Evolutionary conservation across 108 stramenopile genomes (phyloP), one percentile per base, ranked within the genome.

Genomic region (Skeletonema tropicum): DNA sequence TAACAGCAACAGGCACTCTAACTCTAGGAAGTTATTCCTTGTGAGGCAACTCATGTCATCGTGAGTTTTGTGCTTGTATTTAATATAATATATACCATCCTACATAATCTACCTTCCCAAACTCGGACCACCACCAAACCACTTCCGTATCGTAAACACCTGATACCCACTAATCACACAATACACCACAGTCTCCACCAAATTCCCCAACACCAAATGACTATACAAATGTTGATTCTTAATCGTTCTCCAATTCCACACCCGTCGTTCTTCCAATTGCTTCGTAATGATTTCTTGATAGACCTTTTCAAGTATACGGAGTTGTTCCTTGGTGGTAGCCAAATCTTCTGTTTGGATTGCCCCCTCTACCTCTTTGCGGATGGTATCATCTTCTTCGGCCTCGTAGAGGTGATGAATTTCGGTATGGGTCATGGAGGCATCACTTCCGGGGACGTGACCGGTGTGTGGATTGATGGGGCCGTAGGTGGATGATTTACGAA

Each of bases 171-270:
- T 92, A 59, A 94, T 88, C 21, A 68, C 77, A 87, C 90, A 90
- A 67, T 90, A 94, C 30, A 90, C 45, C 6, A 91, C 49, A 6
- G 94, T 94, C 68, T 94, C 89, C 30, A 92, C 42, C 60, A 94
- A 79, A 52, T 87, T 89, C 42, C 86, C 87, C 52, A 94, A 65
- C 3, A 92, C 94, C 90, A 94, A 90, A 31, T 90, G 81, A 4
- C 90, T 89, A 79, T 94, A 89, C 60, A 82, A 88, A 68, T 92
- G 91, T 70, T 91, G 87, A 70, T 92, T 94, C 11, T 90, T 89
- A 12, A 94, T 72, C 4, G 86, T 74, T 38, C 93, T 75, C 78
- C 78, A 79, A 55, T 67, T 65, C 78, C 78, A 79, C 13, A 49
- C 75, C 69, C 86, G 87, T 25, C 90, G 81, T 83, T 94, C 94